Evolutionary conservation across 2,329 filamentous ascomycete species (phyloP), one percentile per base, ranked within the genome.

Genomic region (Bertia moriformis): DNA sequence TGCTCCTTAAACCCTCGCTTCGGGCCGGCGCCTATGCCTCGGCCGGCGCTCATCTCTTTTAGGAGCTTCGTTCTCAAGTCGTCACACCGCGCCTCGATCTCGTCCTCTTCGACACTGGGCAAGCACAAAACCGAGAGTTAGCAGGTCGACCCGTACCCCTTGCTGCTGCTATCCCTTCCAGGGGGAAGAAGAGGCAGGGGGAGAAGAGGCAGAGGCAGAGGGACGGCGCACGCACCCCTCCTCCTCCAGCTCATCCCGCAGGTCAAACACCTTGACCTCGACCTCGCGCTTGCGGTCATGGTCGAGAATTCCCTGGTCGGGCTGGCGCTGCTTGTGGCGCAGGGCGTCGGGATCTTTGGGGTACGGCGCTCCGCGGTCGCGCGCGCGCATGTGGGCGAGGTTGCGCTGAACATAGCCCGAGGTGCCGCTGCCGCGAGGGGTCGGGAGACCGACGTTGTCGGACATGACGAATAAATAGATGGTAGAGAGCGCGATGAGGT

Each of bases 361-460:
- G 59, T 93, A 94, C 0, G 87, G 87, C 14, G 78, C 78, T 42
- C 67, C 71, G 51, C 76, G 73, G 62, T 93, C 86, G 61, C 89
- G 87, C 19, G 84, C 87, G 54, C 73, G 78, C 49, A 95, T 77
- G 54, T 89, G 79, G 15, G 91, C 91, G 22, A 87, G 76, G 65
- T 96, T 98, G 59, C 87, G 85, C 62, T 96, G 89, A 41, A 98
- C 89, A 58, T 96, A 96, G 55, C 91, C 91, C 1, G 89, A 96
- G 41, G 91, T 98, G 37, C 91, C 91, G 55, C 84, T 93, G 49
- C 91, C 91, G 52, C 91, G 81, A 3, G 91, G 91, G 4, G 91
- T 98, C 41, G 82, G 78, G 51, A 98, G 85, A 42, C 91, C 91
- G 53, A 98, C 91, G 65, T 98, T 98, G 48, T 91, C 87, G 43